These are phyloP conservation scores for Pseudocercospora musae DNA, from an alignment of 2,329 filamentous ascomycete species.

Conservation along the genomic window DNA sequence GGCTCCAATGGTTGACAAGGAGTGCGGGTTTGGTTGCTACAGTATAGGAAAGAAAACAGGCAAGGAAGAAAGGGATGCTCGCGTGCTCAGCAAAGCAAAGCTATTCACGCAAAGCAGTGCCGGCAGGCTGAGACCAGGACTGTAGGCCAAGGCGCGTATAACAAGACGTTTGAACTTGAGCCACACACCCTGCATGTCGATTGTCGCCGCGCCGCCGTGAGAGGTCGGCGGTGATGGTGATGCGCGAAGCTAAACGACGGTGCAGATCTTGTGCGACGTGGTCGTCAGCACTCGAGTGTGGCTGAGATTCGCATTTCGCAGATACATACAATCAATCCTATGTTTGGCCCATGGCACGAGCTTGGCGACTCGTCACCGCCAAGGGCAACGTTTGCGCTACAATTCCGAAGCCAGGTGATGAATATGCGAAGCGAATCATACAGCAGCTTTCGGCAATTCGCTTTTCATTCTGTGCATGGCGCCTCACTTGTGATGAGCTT, in stretches of 20 bases:
- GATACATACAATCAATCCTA: neutral
- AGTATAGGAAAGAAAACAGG: neutral
- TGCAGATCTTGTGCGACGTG: neutral
- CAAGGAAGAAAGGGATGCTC: conserved; percentile 1
- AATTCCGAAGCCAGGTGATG: neutral
- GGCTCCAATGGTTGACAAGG: neutral
- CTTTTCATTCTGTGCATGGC: neutral
- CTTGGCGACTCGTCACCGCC: neutral
- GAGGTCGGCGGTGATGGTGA: neutral
- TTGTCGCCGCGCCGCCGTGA: neutral
- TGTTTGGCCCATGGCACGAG: neutral
- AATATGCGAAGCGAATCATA: neutral
- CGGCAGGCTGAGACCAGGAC: neutral
- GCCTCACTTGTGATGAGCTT: neutral
- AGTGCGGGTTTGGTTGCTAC: neutral
- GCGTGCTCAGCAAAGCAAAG: neutral
- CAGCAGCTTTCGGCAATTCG: neutral
- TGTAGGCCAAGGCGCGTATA: neutral
- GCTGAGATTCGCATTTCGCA: neutral
- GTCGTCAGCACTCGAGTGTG: neutral
- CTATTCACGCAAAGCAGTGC: too few relatives aligned
- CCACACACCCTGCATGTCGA: conserved; percentile 1
- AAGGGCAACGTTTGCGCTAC: neutral
- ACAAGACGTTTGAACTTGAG: neutral
- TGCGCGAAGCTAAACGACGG: neutral